These are phyloP conservation scores for Cucurbita maxima DNA, from an alignment of 306 rosid species.

Conservation along the genomic window DNA sequence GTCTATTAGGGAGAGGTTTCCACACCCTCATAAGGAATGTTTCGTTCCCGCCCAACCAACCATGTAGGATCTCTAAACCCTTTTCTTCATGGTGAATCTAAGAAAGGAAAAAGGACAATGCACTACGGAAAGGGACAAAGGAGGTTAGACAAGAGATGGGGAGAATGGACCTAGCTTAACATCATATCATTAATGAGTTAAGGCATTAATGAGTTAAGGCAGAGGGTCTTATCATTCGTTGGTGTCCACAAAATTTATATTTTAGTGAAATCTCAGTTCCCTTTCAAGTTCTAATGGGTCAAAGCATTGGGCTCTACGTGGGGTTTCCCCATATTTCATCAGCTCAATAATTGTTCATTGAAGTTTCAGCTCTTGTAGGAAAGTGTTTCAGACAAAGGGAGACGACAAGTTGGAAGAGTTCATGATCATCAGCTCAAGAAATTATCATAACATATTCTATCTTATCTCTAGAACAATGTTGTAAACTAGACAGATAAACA, in stretches of 20 bases:
- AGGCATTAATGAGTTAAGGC: not conserved
- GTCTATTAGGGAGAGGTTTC: too few species aligned
- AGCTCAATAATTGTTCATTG: not conserved
- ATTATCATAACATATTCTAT: not conserved
- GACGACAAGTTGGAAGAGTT: too few species aligned
- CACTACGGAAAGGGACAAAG: not conserved
- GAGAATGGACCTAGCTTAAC: not conserved
- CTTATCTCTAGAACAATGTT: not conserved
- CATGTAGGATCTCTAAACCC: not conserved
- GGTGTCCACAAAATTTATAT: not conserved
- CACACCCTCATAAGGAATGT: too few species aligned
- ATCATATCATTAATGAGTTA: not conserved
- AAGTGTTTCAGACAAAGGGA: not conserved
- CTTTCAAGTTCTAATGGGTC: not conserved
- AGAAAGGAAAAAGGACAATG: not conserved
- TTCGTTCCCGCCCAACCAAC: too few species aligned
- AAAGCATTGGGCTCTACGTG: not conserved
- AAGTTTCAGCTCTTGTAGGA: not conserved
- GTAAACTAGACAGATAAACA: not conserved
- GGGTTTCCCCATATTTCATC: constrained; percentile 1
- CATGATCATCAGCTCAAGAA: not conserved
- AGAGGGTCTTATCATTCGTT: not conserved
- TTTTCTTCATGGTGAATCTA: not conserved
- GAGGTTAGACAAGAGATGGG: not conserved
- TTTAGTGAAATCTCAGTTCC: not conserved